These are phyloP conservation scores for Amanita phalloides DNA, from an alignment of 768 basidiomycete genomes.

Conservation along the genomic window DNA sequence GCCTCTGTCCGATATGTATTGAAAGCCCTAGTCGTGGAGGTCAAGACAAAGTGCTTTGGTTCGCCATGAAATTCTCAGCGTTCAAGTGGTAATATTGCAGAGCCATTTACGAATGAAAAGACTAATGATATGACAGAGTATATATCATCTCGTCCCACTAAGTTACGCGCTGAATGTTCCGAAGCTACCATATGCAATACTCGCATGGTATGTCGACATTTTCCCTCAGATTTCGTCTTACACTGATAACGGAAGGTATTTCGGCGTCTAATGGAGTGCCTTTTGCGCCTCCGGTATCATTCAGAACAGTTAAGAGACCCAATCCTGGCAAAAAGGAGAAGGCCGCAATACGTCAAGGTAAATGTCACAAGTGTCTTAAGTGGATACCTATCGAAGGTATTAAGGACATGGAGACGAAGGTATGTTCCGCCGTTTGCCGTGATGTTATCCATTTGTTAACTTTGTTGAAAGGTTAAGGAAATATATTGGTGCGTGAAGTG, in stretches of 20 bases:
- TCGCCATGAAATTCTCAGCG: conserved; percentile 72
- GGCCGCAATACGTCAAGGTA: conserved; percentile 49
- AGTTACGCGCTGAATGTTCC: neutral
- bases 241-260: conserved; percentile 36
- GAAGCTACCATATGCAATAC: conserved; percentile 78
- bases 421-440: conserved; percentile 12
- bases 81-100: conserved; percentile 55
- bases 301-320: conserved; percentile 36
- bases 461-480: conserved; percentile 7
- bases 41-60: conserved; percentile 52
- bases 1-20: conserved; percentile 69
- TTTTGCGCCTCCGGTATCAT: conserved; percentile 66
- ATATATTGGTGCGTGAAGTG: conserved; percentile 5
- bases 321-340: conserved; percentile 52
- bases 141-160: neutral
- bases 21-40: conserved; percentile 54
- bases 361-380: conserved; percentile 65
- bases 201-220: conserved; percentile 40
- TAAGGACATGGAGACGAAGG: conserved; percentile 68
- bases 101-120: neutral
- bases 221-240: conserved; percentile 1
- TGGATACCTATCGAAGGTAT: conserved; percentile 69
- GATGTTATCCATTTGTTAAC: neutral
- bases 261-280: conserved; percentile 58
- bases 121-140: neutral